These are phyloP conservation scores for Myxozyma neglecta DNA, from an alignment of 805 yeast species.

Conservation along the genomic window DNA sequence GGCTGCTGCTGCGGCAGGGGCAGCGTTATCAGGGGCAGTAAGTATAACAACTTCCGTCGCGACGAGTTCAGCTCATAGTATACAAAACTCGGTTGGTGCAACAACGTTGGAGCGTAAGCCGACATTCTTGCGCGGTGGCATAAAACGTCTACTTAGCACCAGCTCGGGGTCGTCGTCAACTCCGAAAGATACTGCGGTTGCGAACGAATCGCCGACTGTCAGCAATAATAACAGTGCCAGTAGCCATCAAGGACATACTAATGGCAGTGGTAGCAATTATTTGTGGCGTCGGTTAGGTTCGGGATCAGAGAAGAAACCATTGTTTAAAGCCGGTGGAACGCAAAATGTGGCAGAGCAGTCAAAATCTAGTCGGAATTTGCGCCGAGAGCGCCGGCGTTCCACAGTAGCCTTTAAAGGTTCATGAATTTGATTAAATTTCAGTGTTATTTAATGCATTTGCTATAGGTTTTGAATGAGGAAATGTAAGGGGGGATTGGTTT, in stretches of 20 bases:
- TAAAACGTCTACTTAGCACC: not conserved
- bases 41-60: not conserved
- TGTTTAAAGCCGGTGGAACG: not conserved
- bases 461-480: too few species aligned
- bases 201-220: not conserved
- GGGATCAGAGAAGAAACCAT: conserved; percentile 4
- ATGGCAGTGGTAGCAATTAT: not conserved
- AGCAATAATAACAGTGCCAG: not conserved
- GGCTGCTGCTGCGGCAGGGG: not conserved
- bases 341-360: conserved; percentile 6
- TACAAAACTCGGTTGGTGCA: not conserved
- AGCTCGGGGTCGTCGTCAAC: not conserved
- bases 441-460: not conserved
- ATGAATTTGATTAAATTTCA: not conserved
- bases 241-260: not conserved
- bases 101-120: conserved; percentile 3
- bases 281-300: conserved; percentile 8
- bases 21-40: not conserved
- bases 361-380: conserved; percentile 2
- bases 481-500: too few species aligned
- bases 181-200: not conserved
- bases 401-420: conserved; percentile 23
- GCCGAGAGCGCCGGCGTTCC: conserved; percentile 16
- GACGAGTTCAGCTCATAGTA: not conserved
- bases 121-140: conserved; percentile 8